These are phyloP conservation scores for Colletotrichum orbiculare DNA, from an alignment of 2,329 filamentous ascomycete species.

Conservation along the genomic window DNA sequence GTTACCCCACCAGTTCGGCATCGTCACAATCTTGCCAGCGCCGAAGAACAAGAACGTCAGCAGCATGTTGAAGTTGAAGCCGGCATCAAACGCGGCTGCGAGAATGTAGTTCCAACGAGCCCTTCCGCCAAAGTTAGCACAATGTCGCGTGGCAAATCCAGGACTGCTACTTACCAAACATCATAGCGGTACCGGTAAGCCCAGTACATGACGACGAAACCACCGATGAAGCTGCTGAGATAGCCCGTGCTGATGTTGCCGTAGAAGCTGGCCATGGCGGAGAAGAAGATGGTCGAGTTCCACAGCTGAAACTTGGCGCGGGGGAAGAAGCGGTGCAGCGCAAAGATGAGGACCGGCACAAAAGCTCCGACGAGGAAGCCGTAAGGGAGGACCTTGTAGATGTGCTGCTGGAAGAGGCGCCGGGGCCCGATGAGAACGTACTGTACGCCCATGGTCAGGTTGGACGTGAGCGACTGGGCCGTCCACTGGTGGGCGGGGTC, in stretches of 20 bases:
- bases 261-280: slow-evolving; percentile 65
- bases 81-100: slow-evolving; percentile 70
- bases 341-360: slow-evolving; percentile 59
- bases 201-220: slow-evolving; percentile 70
- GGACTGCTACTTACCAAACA: slow-evolving; percentile 53
- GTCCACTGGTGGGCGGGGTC: slow-evolving; percentile 73
- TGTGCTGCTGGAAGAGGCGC: slow-evolving; percentile 57
- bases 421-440: slow-evolving; percentile 65
- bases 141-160: background rate
- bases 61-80: slow-evolving; percentile 71
- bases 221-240: slow-evolving; percentile 67
- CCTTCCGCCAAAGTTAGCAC: slow-evolving; percentile 1
- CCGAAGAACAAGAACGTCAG: slow-evolving; percentile 71
- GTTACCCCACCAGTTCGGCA: slow-evolving; percentile 75
- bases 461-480: slow-evolving; percentile 61
- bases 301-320: slow-evolving; percentile 64
- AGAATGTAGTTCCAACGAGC: slow-evolving; percentile 70
- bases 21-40: slow-evolving; percentile 61
- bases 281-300: slow-evolving; percentile 73
- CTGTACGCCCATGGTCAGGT: slow-evolving; percentile 67
- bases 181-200: slow-evolving; percentile 65
- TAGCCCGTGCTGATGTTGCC: slow-evolving; percentile 72
- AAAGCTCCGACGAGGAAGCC: slow-evolving; percentile 63
- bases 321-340: slow-evolving; percentile 64
- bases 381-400: slow-evolving; percentile 61